phyloP scores from a whole-genome alignment of 345 rosid species.

The Stellera chamaejasme region DNA sequence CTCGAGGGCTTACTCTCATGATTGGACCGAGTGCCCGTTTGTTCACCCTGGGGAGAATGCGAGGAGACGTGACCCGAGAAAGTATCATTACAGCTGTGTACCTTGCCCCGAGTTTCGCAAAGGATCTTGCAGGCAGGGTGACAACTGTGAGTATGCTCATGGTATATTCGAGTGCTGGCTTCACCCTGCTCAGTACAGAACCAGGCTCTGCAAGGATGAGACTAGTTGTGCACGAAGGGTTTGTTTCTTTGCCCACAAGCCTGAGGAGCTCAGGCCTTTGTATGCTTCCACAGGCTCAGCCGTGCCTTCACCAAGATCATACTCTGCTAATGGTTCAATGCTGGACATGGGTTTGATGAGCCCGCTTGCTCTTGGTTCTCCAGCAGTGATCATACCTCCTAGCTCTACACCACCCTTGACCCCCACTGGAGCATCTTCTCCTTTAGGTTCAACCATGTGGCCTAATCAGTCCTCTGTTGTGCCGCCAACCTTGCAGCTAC shows the following conservation, averaged over 20 bases:
- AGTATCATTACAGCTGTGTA: slow-evolving; percentile 83
- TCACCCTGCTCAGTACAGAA: slow-evolving; percentile 93
- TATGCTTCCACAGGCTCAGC: slow-evolving; percentile 84
- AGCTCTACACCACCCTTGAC: slow-evolving; percentile 61
- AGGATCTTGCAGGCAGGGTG: slow-evolving; percentile 83
- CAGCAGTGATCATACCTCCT: slow-evolving; percentile 35
- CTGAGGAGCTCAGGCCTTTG: slow-evolving; percentile 79
- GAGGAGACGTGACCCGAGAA: slow-evolving; percentile 86
- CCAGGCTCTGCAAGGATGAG: slow-evolving; percentile 85
- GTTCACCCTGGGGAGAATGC: slow-evolving; percentile 98
- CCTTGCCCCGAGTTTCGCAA: slow-evolving; percentile 93
- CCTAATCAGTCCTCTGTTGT: slow-evolving; percentile 33
- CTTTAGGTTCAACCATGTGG: slow-evolving; percentile 45
- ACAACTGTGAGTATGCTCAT: slow-evolving; percentile 84
- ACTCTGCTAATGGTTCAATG: slow-evolving; percentile 34
- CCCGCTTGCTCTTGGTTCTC: slow-evolving; percentile 52
- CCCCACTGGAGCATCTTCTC: slow-evolving; percentile 54
- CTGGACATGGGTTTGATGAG: slow-evolving; percentile 59
- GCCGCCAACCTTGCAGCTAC: slow-evolving; percentile 70
- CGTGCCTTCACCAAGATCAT: slow-evolving; percentile 70
- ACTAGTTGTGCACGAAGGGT: slow-evolving; percentile 64
- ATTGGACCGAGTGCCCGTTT: slow-evolving; percentile 96
- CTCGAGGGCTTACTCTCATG: slow-evolving; percentile 94
- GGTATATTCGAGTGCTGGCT: slow-evolving; percentile 97
- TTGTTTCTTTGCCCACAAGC: slow-evolving; percentile 93